Percentiles rank a stretch among this genome's conserved stretches.
phyloP scores from a whole-genome alignment of 805 yeast species.

The Zygoascus biomembranicola region DNA sequence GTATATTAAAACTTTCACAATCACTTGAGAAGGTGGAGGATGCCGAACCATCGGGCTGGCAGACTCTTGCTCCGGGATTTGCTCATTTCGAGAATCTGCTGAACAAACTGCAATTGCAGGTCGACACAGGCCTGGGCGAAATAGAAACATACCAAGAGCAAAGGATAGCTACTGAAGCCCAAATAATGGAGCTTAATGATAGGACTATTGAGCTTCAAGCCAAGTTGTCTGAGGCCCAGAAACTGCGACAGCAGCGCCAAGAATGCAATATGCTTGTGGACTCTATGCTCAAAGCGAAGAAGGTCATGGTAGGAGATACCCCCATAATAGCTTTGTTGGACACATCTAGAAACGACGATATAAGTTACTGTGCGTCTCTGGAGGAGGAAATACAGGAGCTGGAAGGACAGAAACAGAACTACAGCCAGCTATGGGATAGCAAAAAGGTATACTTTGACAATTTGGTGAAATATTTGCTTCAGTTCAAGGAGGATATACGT shows the following conservation, averaged over 20 bases:
- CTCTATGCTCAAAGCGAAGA: slow-evolving; percentile 15
- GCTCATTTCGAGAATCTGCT: slow-evolving; percentile 11
- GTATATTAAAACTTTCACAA: slow-evolving; percentile 6
- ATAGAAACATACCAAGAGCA: slow-evolving; percentile 14
- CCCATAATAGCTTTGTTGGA: slow-evolving; percentile 17
- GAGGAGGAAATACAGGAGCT: slow-evolving; percentile 20
- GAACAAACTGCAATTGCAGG: slow-evolving; percentile 17
- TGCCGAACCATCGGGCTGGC: background rate
- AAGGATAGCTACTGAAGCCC: slow-evolving; percentile 9
- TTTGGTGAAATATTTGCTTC: slow-evolving; percentile 16
- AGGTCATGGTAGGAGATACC: slow-evolving; percentile 9
- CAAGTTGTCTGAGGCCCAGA: slow-evolving; percentile 14
- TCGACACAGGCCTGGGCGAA: slow-evolving; percentile 16
- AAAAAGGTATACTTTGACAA: slow-evolving; percentile 18
- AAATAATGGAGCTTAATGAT: slow-evolving; percentile 7
- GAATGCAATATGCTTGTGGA: slow-evolving; percentile 19
- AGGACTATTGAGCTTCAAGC: slow-evolving; percentile 15
- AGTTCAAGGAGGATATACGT: slow-evolving; percentile 17
- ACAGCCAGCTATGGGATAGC: slow-evolving; percentile 16
- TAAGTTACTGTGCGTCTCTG: slow-evolving; percentile 12
- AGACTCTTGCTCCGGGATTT: slow-evolving; percentile 11
- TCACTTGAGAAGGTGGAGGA: background rate
- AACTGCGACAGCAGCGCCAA: slow-evolving; percentile 17
- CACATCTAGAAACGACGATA: slow-evolving; percentile 18
- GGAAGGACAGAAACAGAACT: slow-evolving; percentile 12